phyloP scores from a whole-genome alignment of 805 yeast species.

The Ogataea pini region DNA sequence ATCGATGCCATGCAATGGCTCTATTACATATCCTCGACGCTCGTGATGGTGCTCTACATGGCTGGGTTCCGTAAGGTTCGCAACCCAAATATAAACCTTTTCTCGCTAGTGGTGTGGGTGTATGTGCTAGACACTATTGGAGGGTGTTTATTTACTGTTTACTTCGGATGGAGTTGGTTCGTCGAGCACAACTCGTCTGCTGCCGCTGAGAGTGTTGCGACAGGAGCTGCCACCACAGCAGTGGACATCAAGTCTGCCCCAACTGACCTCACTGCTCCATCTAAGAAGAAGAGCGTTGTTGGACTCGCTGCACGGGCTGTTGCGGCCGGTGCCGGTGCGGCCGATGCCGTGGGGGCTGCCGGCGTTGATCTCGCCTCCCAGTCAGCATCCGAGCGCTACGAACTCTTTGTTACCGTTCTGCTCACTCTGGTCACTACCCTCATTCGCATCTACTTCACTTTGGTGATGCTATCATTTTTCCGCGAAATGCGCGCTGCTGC shows the following conservation, averaged over 20 bases:
- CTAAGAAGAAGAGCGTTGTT: neutral
- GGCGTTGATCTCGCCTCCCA: constrained; percentile 42
- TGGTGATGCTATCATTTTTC: constrained; percentile 59
- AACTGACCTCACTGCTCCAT: neutral
- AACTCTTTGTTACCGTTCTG: constrained; percentile 57
- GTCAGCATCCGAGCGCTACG: constrained; percentile 62
- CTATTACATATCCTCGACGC: constrained; percentile 64
- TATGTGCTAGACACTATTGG: constrained; percentile 68
- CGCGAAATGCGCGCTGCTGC: constrained; percentile 53
- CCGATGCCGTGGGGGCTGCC: constrained; percentile 18
- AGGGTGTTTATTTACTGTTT: constrained; percentile 68
- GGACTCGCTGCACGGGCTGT: constrained; percentile 7
- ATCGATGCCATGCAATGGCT: constrained; percentile 81
- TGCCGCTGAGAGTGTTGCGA: constrained; percentile 30
- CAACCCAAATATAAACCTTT: constrained; percentile 57
- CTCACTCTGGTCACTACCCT: constrained; percentile 49
- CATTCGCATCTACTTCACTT: constrained; percentile 59
- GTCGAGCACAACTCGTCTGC: constrained; percentile 27
- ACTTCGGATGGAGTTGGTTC: constrained; percentile 80
- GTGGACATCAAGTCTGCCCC: neutral
- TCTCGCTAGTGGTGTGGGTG: constrained; percentile 62
- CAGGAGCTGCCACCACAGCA: constrained; percentile 9
- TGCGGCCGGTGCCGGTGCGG: constrained; percentile 11
- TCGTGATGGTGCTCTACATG: constrained; percentile 63
- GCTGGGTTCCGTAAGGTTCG: constrained; percentile 55